phyloP scores from a whole-genome alignment of 108 stramenopile genomes.

The Aurantiochytrium sp. region DNA sequence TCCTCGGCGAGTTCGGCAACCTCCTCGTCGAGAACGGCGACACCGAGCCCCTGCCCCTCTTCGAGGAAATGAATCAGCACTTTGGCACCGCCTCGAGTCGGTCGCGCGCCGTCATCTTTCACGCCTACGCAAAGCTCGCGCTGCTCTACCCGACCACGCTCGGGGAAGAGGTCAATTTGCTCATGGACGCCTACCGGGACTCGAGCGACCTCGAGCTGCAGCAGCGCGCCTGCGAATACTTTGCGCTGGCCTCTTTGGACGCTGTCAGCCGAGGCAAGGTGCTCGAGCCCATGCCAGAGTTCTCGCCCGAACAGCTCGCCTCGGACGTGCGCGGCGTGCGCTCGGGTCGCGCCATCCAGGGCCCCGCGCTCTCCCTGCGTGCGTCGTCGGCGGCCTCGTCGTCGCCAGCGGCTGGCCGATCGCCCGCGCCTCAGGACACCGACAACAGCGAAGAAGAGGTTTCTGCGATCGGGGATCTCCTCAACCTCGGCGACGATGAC shows the following conservation, averaged over 20 bases:
- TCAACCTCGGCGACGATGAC: not conserved
- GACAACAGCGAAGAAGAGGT: not conserved
- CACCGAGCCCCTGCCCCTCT: conserved; percentile 81
- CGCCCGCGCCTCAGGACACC: not conserved
- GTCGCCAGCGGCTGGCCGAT: not conserved
- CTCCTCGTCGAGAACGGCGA: conserved; percentile 82
- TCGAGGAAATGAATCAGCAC: conserved; percentile 87
- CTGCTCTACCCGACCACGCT: conserved; percentile 85
- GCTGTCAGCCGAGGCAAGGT: conserved; percentile 78
- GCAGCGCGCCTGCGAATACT: conserved; percentile 83
- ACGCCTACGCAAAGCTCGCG: conserved; percentile 87
- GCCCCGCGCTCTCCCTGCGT: too few relatives aligned
- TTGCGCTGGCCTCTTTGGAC: conserved; percentile 73
- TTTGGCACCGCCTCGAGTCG: conserved; percentile 68
- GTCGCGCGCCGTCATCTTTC: conserved; percentile 78
- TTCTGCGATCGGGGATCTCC: not conserved
- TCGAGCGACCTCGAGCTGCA: conserved; percentile 84
- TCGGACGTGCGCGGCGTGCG: not conserved
- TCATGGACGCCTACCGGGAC: conserved; percentile 76
- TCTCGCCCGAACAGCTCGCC: conserved; percentile 73
- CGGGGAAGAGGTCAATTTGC: conserved; percentile 74
- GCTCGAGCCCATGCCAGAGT: conserved; percentile 88
- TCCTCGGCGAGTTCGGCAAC: conserved; percentile 96
- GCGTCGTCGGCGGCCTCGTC: not conserved
- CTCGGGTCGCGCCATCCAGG: not conserved